Conservation (phyloP, 164 flowering plant genomes). For the Piper longum region DNA sequence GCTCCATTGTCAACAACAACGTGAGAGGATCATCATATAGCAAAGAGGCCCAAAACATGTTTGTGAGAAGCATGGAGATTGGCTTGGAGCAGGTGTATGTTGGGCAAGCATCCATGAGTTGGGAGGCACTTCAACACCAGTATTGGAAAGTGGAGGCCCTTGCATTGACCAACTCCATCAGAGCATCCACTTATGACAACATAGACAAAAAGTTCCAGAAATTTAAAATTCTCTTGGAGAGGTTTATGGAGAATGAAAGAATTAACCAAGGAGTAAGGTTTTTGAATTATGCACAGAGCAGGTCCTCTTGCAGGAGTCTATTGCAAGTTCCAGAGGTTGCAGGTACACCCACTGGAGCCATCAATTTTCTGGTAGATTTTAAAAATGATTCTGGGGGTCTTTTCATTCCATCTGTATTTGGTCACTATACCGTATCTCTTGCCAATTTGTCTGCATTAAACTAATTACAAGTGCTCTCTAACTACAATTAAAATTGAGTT, state of each 20-base stretch:
- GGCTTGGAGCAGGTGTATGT: constrained; percentile 46
- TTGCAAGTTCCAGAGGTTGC: constrained; percentile 45
- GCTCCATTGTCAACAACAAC: constrained; percentile 18
- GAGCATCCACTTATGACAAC: constrained; percentile 11
- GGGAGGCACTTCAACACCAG: constrained; percentile 54
- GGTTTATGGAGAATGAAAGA: constrained; percentile 42
- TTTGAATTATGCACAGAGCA: constrained; percentile 25
- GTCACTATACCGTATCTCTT: neutral
- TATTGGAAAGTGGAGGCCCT: constrained; percentile 33
- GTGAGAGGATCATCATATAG: constrained; percentile 14
- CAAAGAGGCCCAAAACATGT: constrained; percentile 22
- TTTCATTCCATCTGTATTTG: neutral
- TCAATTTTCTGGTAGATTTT: neutral
- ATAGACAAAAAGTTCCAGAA: constrained; percentile 34
- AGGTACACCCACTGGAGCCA: constrained; percentile 17
- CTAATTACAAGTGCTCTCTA: no score
- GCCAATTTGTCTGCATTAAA: neutral
- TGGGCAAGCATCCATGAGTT: constrained; percentile 46
- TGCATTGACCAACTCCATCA: constrained; percentile 6
- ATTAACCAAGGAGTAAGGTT: constrained; percentile 21
- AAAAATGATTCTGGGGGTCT: neutral
- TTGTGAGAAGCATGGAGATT: constrained; percentile 30
- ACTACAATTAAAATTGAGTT: no score
- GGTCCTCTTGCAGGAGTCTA: constrained; percentile 26
- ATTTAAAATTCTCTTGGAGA: constrained; percentile 37